Evolutionary conservation across 345 rosid species (phyloP), one percentile per base, ranked within the genome.

Genomic region (Eucalyptus melliodora): DNA sequence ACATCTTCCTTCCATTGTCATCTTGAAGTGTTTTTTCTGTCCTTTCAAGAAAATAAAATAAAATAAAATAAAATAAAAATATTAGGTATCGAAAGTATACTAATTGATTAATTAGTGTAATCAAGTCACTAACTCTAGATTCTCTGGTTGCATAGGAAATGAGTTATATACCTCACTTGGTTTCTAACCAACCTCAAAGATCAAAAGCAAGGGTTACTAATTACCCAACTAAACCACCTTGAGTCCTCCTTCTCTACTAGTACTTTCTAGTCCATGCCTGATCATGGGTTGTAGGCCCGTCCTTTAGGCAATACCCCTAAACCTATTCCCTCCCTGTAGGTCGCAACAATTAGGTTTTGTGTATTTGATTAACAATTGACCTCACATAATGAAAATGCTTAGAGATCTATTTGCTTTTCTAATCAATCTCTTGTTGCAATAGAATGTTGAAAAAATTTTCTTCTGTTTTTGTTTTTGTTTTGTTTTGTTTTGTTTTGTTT

Each of bases 121-220:
- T 51, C 2, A 51, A 51, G 4, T 51, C 1, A 51, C 2, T 0
- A 0, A 51, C 8, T 51, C 9, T 51, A 51, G 4, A 7, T 51
- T 51, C 4, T 51, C 1, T 17, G 1, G 0, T 51, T 51, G 4
- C 9, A 6, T 17, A 51, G 9, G 23, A 17, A 51, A 4, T 51
- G 23, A 51, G 9, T 51, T 51, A 51, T 51, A 51, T 51, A 8
- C 4, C 2, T 51, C 23, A 17, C 9, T 51, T 51, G 55, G 23
- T 51, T 51, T 51, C 56, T 51, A 51, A 17, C 4, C 0, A 3
- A 17, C 12, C 6, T 1, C 1, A 19, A 55, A 0, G 5, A 55
- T 55, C 1, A 55, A 1, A 55, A 55, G 12, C 3, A 23, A 55
- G 5, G 27, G 11, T 55, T 55, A 55, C 60, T 55, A 9, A 4